Base-by-base conservation (phyloP, 441 rosid genomes). In the Capsella rubella region DNA sequence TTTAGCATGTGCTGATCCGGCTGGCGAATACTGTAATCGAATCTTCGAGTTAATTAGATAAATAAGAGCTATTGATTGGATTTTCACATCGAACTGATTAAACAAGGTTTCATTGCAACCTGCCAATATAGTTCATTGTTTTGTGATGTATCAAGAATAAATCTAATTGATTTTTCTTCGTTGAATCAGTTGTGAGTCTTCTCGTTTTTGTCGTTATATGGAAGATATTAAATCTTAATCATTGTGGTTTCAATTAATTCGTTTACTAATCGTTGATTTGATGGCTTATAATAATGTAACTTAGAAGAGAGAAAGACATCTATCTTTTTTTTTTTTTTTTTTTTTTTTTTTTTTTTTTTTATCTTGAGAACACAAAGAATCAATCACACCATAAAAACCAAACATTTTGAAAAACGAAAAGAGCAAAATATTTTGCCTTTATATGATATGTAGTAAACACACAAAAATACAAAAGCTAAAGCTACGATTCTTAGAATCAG, bases 391-490 rank as follows among this genome's bases (percentile, higher is more conserved):
- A 42, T 27, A 34, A 45, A 21, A 56, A 45, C 45, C 64, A 69
- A 56, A 69, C 73, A 56, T 34, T 29, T n/a, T 31, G 40, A 18
- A 18, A 45, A 55, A 32, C 18, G 16, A 42, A 25, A 32, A 6
- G 14, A 49, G 27, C 21, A 37, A 59, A 4, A 59, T 70, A 63
- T 21, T 21, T 15, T 64, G 40, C 46, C 46, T 64, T 54, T 55
- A 55, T 27, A 46, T 54, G 15, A 39, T 39, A 49, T 64, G 21
- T 42, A 42, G 46, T 47, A 47, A 56, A 74, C 53, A 46, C 60
- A 49, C 72, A 31, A 40, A 73, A 51, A 12, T 27, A 74, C 47
- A 74, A 67, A 59, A 10, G 15, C 78, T 74, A 74, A 50, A 14
- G 59, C 39, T 67, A 59, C n/a, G 25, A 15, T 56, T 73, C 0